These are phyloP conservation scores for Xylariales sp. DNA, from an alignment of 2,329 filamentous ascomycete genomes.

Conservation along the genomic window DNA sequence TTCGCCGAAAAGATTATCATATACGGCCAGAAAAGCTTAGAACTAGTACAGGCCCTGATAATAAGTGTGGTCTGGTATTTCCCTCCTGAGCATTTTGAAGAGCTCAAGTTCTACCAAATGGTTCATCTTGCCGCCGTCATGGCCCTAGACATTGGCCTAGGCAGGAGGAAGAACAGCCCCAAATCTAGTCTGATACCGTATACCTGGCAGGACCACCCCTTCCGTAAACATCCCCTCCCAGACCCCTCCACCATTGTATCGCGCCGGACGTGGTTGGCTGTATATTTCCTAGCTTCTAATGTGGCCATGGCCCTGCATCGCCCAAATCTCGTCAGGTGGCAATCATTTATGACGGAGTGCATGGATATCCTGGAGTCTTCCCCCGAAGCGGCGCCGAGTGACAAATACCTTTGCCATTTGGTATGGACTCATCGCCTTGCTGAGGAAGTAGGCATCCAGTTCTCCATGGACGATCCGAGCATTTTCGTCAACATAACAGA, in stretches of 20 bases:
- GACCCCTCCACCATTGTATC: conserved; percentile 67
- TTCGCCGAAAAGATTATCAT: conserved; percentile 81
- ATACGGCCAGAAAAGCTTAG: conserved; percentile 82
- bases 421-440: conserved; percentile 71
- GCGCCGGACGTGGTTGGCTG: conserved; percentile 68
- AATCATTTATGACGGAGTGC: conserved; percentile 70
- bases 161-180: conserved; percentile 52
- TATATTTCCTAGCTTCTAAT: conserved; percentile 69
- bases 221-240: conserved; percentile 56
- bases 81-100: conserved; percentile 83
- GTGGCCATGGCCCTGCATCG: conserved; percentile 71
- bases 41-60: conserved; percentile 82
- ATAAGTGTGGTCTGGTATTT: conserved; percentile 86
- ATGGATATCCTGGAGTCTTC: conserved; percentile 65
- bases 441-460: conserved; percentile 75
- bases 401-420: conserved; percentile 68
- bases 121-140: conserved; percentile 84
- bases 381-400: conserved; percentile 66
- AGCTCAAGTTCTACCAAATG: conserved; percentile 90
- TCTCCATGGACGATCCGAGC: conserved; percentile 73
- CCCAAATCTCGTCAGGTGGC: conserved; percentile 70
- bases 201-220: conserved; percentile 57
- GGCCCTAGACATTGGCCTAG: conserved; percentile 85
- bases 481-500: conserved; percentile 68
- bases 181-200: conserved; percentile 53